Evolutionary conservation across 768 basidiomycete species (phyloP), one percentile per base, ranked within the genome.

Genomic region (Coprinopsis marcescibilis): DNA sequence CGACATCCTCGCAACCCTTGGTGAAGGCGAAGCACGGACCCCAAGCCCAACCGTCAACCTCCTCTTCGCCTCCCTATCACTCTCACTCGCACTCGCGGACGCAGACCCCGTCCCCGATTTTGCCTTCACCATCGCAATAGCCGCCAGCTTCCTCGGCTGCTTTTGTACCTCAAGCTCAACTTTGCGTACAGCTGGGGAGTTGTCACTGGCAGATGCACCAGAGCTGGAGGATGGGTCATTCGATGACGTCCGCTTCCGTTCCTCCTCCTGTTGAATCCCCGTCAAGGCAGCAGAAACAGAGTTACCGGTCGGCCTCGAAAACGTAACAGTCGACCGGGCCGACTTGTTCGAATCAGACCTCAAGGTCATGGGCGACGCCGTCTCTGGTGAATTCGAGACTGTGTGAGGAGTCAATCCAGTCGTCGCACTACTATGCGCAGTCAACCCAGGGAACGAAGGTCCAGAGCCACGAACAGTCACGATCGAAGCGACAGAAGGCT

Each of bases 391-490:
- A 49, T 71, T 74, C 3, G 78, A 77, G 3, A 80, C 82, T 0
- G 81, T 86, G 52, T 83, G 80, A 0, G 77, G 61, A 1, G 83
- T 84, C 11, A 87, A 46, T 13, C 81, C 81, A 14, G 84, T 88
- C 29, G 85, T 86, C 1, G 81, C 69, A 47, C 71, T 77, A 36
- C 61, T 64, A 0, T 78, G 73, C 0, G 76, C 75, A 2, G 76
- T 78, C 27, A 81, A 58, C 6, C 72, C 55, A 8, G 78, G 70
- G 39, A 77, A 74, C n/a, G 70, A 63, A 13, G 73, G 56, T 42
- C 59, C 51, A 35, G 39, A 29, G 14, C 49, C 59, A 10, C 63
- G 62, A 40, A 65, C 58, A 23, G 62, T 66, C 20, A 58, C 59
- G 37, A 69, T 62, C 2, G 80, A 80, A 17, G 60, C 49, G 4